phyloP scores from a whole-genome alignment of 371 early-diverging fungal genomes.

The Rhizopus sp. region DNA sequence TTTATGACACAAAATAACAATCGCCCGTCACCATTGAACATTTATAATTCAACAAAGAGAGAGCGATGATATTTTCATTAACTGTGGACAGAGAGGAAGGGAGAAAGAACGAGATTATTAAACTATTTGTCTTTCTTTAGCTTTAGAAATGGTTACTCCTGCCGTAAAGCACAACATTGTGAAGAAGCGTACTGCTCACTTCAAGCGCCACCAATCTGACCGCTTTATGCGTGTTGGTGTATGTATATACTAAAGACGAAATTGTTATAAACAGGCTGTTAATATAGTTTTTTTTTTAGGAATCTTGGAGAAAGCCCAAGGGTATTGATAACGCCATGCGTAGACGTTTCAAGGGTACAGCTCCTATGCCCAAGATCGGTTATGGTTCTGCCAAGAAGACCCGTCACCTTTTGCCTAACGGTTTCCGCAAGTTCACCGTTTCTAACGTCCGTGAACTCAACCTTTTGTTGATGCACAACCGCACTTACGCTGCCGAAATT shows the following conservation, averaged over 20 bases:
- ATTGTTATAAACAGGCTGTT: neutral
- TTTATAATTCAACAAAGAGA: neutral
- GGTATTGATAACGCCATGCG: slow-evolving; percentile 99
- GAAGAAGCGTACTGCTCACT: slow-evolving; percentile 98
- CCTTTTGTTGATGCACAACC: slow-evolving; percentile 98
- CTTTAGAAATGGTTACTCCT: slow-evolving; percentile 82
- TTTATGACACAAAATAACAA: no score
- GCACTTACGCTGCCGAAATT: slow-evolving; percentile 98
- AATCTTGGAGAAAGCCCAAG: slow-evolving; percentile 99
- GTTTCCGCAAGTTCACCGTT: slow-evolving; percentile 98
- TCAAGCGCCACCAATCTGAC: slow-evolving; percentile 99
- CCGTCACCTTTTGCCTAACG: slow-evolving; percentile 96
- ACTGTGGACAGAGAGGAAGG: neutral
- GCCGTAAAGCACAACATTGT: slow-evolving; percentile 90
- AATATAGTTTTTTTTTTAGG: slow-evolving; percentile 47
- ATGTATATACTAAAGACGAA: slow-evolving; percentile 33
- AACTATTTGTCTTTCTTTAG: neutral
- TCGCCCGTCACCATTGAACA: neutral
- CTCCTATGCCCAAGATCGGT: slow-evolving; percentile 99
- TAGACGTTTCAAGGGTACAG: slow-evolving; percentile 94
- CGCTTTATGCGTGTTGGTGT: slow-evolving; percentile 95
- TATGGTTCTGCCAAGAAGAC: slow-evolving; percentile 97
- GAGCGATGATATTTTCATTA: neutral
- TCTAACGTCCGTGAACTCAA: slow-evolving; percentile 96
- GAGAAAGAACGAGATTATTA: neutral